These are phyloP conservation scores for Podospora didyma DNA, from an alignment of 495 filamentous ascomycete genomes.

Conservation along the genomic window DNA sequence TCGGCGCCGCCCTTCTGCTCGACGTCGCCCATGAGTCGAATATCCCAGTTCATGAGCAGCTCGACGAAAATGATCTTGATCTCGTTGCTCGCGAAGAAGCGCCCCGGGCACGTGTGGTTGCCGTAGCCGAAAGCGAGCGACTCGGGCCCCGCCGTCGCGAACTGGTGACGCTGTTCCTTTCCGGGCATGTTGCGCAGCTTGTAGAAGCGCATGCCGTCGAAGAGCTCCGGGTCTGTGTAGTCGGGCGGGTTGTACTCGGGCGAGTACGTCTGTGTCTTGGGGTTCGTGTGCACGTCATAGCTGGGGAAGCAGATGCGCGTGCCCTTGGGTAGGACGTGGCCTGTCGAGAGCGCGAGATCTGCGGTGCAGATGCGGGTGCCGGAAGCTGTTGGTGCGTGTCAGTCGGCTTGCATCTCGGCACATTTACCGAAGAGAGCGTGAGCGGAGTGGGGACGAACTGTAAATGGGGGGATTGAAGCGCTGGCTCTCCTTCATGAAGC, in stretches of 20 bases:
- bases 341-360: background rate
- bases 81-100: slow-evolving; percentile 33
- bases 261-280: background rate
- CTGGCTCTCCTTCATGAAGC: slow-evolving; percentile 7
- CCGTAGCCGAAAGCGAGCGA: slow-evolving; percentile 32
- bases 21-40: background rate
- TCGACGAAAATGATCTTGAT: slow-evolving; percentile 8
- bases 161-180: slow-evolving; percentile 12
- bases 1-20: slow-evolving; percentile 3
- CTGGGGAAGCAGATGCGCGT: slow-evolving; percentile 1
- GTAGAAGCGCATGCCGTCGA: slow-evolving; percentile 39
- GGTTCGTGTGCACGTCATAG: background rate
- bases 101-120: slow-evolving; percentile 36
- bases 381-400: background rate
- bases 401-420: background rate
- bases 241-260: no score
- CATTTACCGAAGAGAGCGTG: background rate
- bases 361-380: slow-evolving; percentile 3
- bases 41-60: slow-evolving; percentile 7
- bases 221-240: no score
- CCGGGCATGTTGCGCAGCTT: slow-evolving; percentile 26
- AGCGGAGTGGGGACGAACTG: background rate
- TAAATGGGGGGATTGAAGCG: slow-evolving; percentile 10
- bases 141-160: slow-evolving; percentile 1
- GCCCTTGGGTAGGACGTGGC: background rate